Conservation (phyloP, 1,284 basidiomycete species). For the Ceratobasidium sp. region DNA sequence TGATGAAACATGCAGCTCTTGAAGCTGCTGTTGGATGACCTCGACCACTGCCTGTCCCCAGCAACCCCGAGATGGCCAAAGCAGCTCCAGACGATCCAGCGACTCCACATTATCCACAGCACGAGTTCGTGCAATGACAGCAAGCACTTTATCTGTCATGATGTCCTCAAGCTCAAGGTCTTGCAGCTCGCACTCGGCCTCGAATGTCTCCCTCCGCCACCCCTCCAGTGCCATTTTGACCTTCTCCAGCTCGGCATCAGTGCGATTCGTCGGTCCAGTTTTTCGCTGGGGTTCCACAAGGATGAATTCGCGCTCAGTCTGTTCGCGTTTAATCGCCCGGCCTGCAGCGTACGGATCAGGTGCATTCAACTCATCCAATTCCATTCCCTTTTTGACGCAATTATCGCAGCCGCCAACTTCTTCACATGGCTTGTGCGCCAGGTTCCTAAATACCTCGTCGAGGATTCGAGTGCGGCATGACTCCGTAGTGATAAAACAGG, state of each 20-base stretch:
- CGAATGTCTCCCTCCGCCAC: not conserved
- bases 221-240: not conserved
- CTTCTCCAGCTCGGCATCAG: not conserved
- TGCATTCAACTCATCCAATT: not conserved
- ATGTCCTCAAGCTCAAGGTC: slow-evolving; percentile 5
- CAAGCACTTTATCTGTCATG: slow-evolving; percentile 1
- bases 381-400: not conserved
- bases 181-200: not conserved
- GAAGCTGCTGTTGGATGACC: not conserved
- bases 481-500: not conserved
- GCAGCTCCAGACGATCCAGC: not conserved
- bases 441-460: not conserved
- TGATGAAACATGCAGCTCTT: not conserved
- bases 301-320: not conserved
- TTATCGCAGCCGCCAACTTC: slow-evolving; percentile 1
- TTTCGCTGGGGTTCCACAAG: slow-evolving; percentile 5
- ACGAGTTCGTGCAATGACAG: not conserved
- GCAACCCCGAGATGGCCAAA: slow-evolving; percentile 3
- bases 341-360: not conserved
- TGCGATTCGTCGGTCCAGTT: not conserved
- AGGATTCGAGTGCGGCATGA: not conserved
- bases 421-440: not conserved
- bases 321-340: not conserved
- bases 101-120: not conserved
- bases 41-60: not conserved